phyloP scores from a whole-genome alignment of 371 early-diverging fungal genomes.

The Fennellomyces sp. region DNA sequence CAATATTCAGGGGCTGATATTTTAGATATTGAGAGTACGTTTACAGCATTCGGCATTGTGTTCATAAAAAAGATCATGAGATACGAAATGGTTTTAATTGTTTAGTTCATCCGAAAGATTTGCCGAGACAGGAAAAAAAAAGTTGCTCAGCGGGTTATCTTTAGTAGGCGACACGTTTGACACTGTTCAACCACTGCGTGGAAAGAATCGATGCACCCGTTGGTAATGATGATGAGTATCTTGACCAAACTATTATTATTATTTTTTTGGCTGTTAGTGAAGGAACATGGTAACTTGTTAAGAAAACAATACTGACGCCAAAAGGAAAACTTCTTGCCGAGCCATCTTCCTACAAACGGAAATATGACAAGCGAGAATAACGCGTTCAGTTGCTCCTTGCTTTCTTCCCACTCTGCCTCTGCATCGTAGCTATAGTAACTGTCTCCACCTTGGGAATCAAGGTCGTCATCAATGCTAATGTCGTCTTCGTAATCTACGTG shows the following conservation, averaged over 20 bases:
- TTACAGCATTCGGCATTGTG: too few relatives aligned
- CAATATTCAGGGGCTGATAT: too few relatives aligned
- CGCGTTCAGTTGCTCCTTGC: slow-evolving; percentile 56
- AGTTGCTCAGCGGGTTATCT: neutral
- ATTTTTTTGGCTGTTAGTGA: neutral
- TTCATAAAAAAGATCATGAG: too few relatives aligned
- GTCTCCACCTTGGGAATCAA: slow-evolving; percentile 22
- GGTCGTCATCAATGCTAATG: slow-evolving; percentile 30
- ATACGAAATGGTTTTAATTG: too few relatives aligned
- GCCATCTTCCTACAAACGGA: slow-evolving; percentile 61
- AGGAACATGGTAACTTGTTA: neutral
- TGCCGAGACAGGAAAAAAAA: neutral
- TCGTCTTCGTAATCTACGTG: slow-evolving; percentile 21
- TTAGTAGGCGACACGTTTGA: slow-evolving; percentile 15
- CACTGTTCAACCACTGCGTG: slow-evolving; percentile 15
- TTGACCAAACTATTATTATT: slow-evolving; percentile 23
- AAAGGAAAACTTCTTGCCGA: slow-evolving; percentile 61
- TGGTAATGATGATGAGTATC: slow-evolving; percentile 12
- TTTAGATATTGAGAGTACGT: too few relatives aligned
- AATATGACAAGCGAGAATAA: slow-evolving; percentile 62
- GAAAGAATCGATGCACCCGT: slow-evolving; percentile 9
- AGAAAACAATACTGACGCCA: slow-evolving; percentile 43
- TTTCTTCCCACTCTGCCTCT: slow-evolving; percentile 68
- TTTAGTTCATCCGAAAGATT: too few relatives aligned
- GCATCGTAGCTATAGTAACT: slow-evolving; percentile 47